Base-by-base conservation (phyloP, 23 red algal genomes). In the Cyanidiococcus yangmingshanensis region DNA sequence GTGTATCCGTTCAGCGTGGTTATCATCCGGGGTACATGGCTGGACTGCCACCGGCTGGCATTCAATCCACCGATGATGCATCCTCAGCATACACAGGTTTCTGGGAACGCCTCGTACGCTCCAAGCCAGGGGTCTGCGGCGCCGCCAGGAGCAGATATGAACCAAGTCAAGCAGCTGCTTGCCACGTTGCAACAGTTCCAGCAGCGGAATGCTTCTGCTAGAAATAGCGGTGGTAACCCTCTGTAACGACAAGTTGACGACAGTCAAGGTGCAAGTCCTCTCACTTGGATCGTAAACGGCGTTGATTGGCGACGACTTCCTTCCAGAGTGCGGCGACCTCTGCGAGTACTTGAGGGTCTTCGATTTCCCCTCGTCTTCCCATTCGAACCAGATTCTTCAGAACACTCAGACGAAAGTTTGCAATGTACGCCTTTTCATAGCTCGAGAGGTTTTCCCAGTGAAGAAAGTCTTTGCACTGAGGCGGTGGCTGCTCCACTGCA, bases 121-220 rank as follows among this genome's bases (percentile, higher is more conserved):
- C 16, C 63, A 29, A 32, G 7, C n/a, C 63, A 35, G 63, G 16
- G 16, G 7, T 71, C 63, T 2, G 32, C n/a, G n/a, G 32, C n/a
- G 7, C n/a, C n/a, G 21, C n/a, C n/a, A 7, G 63, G 63, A 25
- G 63, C 63, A 12, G 63, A 71, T 71, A 71, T 71, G n/a, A 30
- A 71, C 63, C 63, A 71, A 35, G 63, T 71, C n/a, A 71, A 71
- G 63, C 63, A 71, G 63, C 27, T 71, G 27, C 27, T 71, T 12
- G 63, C 63, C 7, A 71, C 63, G n/a, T 29, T 71, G 63, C 63
- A 71, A 29, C 63, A 71, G 63, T 71, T 71, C 32, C 63, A 71
- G 32, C 63, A 71, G 32, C 7, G 63, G 32, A 71, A 71, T 30
- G 63, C 63, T 3, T 12, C 63, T 35, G 63, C 63, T 7, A 7